Evolutionary conservation across 2,329 filamentous ascomycete species (phyloP).

Genomic region (Tolypocladium cylindrosporum): DNA sequence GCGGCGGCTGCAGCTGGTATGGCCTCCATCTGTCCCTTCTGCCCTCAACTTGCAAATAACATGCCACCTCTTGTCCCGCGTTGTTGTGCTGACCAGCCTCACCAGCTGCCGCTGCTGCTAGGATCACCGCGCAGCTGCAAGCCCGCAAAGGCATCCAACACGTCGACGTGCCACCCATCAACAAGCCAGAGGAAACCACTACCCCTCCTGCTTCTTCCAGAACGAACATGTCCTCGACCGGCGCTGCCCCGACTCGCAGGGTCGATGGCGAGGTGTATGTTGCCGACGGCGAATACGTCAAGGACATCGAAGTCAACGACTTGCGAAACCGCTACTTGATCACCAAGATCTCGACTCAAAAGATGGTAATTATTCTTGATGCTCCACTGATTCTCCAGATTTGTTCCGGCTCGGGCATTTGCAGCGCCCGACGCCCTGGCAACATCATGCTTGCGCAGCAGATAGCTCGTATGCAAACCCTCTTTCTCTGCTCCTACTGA

Average conservation of each 20-base stretch:
- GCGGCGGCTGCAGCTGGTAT: slow-evolving; percentile 71
- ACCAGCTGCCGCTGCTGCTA: slow-evolving; percentile 76
- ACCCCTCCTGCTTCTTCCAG: slow-evolving; percentile 19
- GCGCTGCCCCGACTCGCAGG: slow-evolving; percentile 33
- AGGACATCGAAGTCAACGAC: slow-evolving; percentile 98
- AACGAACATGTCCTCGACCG: slow-evolving; percentile 18
- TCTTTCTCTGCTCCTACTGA: slow-evolving; percentile 89
- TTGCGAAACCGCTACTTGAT: slow-evolving; percentile 92
- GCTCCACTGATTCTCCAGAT: slow-evolving; percentile 27
- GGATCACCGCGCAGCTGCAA: slow-evolving; percentile 74
- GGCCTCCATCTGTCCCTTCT: slow-evolving; percentile 10
- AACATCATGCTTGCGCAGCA: slow-evolving; percentile 61
- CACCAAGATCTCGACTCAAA: slow-evolving; percentile 94
- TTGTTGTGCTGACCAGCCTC: slow-evolving; percentile 7
- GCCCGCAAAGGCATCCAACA: slow-evolving; percentile 85
- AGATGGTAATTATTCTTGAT: slow-evolving; percentile 87
- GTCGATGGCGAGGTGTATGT: slow-evolving; percentile 87
- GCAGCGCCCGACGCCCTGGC: slow-evolving; percentile 36
- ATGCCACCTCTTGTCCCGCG: neutral
- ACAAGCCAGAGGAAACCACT: slow-evolving; percentile 39
- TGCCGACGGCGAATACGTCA: slow-evolving; percentile 94
- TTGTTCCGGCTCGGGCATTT: slow-evolving; percentile 23
- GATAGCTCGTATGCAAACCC: slow-evolving; percentile 49
- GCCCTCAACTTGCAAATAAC: too few species aligned
- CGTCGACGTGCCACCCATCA: slow-evolving; percentile 78